Conservation (phyloP, 2,329 filamentous ascomycete genomes). For the Fulvia fulva region DNA sequence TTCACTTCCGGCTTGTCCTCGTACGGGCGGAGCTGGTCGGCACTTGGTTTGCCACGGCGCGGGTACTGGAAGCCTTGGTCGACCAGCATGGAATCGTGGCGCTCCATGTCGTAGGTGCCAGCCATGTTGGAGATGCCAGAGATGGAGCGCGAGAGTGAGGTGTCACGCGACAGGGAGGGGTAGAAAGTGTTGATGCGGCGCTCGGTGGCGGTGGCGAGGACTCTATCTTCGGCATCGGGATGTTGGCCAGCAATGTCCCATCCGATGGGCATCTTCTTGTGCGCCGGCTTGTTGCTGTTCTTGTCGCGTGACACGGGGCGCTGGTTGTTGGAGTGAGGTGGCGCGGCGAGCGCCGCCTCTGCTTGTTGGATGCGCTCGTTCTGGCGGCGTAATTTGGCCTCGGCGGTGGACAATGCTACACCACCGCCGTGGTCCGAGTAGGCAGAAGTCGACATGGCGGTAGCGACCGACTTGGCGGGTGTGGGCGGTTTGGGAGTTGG, state of each 20-base stretch:
- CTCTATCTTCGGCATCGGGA: constrained; percentile 8
- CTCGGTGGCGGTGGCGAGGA: constrained; percentile 20
- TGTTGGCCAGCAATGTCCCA: constrained; percentile 8
- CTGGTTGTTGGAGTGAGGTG: constrained; percentile 10
- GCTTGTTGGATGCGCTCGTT: constrained; percentile 30
- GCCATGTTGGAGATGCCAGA: constrained; percentile 28
- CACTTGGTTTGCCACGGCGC: constrained; percentile 12
- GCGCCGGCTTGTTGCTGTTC: constrained; percentile 17
- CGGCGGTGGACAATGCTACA: constrained; percentile 21
- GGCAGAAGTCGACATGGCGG: constrained; percentile 12
- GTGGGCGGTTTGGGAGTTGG: not conserved
- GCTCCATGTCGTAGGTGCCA: constrained; percentile 17
- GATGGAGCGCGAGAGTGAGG: constrained; percentile 25
- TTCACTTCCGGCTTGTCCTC: constrained; percentile 28
- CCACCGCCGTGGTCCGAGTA: constrained; percentile 5
- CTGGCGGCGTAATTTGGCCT: constrained; percentile 33
- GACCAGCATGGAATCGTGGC: constrained; percentile 15
- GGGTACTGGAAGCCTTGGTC: constrained; percentile 30
- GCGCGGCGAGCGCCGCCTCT: constrained; percentile 26
- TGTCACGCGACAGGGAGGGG: constrained; percentile 23
- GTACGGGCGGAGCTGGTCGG: constrained; percentile 20
- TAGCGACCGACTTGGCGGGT: not conserved
- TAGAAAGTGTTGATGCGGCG: constrained; percentile 32
- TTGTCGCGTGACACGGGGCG: constrained; percentile 23
- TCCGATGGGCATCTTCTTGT: constrained; percentile 28